Conservation (phyloP, 2,329 filamentous ascomycete species). For the Fusarium ambrosium region DNA sequence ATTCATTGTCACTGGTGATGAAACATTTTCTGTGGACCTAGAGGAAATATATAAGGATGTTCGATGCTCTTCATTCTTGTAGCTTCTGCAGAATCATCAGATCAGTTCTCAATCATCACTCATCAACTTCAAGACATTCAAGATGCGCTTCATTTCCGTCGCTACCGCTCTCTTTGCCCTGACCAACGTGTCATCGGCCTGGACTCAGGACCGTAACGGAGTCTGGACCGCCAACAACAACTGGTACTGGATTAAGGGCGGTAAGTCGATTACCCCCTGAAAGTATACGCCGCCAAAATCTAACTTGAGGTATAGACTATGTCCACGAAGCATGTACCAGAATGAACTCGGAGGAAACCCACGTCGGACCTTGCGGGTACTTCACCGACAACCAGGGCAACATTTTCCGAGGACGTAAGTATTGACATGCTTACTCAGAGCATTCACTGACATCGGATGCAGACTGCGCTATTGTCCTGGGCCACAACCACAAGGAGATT, state of each 20-base stretch:
- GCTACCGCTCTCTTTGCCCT: slow-evolving; percentile 1
- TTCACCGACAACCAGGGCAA: not conserved
- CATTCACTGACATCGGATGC: not conserved
- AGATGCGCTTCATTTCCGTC: slow-evolving; percentile 10
- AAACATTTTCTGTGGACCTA: not conserved
- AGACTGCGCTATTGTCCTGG: slow-evolving; percentile 15
- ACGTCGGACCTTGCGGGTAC: slow-evolving; percentile 11
- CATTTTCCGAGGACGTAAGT: slow-evolving; percentile 20
- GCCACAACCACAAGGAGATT: not conserved
- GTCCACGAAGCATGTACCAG: slow-evolving; percentile 12
- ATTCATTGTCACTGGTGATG: not conserved
- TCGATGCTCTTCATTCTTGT: not conserved
- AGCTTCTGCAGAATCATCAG: not conserved
- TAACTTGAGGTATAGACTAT: slow-evolving; percentile 1
- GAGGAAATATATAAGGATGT: not conserved
- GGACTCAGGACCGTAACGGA: slow-evolving; percentile 14
- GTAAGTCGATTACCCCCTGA: not conserved
- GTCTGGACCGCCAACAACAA: slow-evolving; percentile 24
- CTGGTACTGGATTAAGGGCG: slow-evolving; percentile 17
- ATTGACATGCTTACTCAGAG: not conserved
- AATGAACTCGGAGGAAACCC: not conserved
- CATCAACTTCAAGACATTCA: not conserved
- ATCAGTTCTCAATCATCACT: not conserved
- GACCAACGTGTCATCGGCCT: slow-evolving; percentile 3
- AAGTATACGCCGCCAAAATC: not conserved